These are phyloP conservation scores for Suillus occidentalis DNA, from an alignment of 768 basidiomycete genomes.

Conservation along the genomic window DNA sequence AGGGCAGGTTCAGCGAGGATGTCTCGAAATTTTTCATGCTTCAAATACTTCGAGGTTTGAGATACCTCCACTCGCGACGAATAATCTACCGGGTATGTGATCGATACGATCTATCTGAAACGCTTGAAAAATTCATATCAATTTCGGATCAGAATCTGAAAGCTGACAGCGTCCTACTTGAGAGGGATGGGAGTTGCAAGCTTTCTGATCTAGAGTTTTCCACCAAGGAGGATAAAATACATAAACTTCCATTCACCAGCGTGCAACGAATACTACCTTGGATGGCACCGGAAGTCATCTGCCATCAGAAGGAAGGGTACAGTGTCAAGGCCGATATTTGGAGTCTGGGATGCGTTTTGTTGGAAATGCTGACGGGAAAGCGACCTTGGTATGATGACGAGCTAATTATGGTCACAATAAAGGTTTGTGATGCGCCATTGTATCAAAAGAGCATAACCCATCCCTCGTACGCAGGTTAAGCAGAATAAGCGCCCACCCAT, in stretches of 20 bases:
- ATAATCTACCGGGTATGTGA: constrained; percentile 84
- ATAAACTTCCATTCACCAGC: constrained; percentile 78
- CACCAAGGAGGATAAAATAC: constrained; percentile 86
- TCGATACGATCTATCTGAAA: background rate
- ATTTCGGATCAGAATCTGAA: constrained; percentile 74
- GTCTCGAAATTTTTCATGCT: constrained; percentile 90
- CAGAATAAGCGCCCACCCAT: constrained; percentile 86
- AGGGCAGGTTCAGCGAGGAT: constrained; percentile 90
- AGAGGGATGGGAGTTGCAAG: constrained; percentile 89
- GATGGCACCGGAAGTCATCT: constrained; percentile 98
- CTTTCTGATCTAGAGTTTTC: constrained; percentile 99
- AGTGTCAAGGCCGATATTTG: constrained; percentile 98
- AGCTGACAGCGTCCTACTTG: constrained; percentile 98
- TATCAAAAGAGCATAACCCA: background rate
- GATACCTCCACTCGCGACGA: constrained; percentile 87
- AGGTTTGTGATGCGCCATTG: constrained; percentile 48
- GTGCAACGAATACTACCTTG: constrained; percentile 99
- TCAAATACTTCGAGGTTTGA: constrained; percentile 89
- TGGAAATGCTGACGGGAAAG: constrained; percentile 99
- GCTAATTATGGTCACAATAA: constrained; percentile 89
- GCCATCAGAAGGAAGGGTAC: constrained; percentile 86
- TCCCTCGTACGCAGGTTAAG: constrained; percentile 59
- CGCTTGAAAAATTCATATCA: constrained; percentile 6
- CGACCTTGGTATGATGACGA: constrained; percentile 93
- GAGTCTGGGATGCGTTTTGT: constrained; percentile 97